Percentiles rank a stretch among this genome's conserved stretches.
Conservation (phyloP, 1,139 yeast genomes). For the Blastobotrys capitulatus region DNA sequence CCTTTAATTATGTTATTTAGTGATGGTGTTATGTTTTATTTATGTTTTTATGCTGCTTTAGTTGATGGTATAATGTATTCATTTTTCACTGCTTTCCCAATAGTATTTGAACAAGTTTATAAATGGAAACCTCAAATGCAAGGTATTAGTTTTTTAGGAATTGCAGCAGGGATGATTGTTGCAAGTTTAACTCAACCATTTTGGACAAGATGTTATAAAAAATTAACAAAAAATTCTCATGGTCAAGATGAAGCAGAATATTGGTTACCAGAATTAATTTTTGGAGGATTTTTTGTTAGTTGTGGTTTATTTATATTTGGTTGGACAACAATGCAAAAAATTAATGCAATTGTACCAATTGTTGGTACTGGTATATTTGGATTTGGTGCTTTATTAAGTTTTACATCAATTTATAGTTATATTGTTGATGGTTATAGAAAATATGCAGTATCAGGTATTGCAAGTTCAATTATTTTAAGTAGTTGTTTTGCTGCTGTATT, state of each 20-base stretch:
- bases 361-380: constrained; percentile 58
- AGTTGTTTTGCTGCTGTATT: constrained; percentile 58
- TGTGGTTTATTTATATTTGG: constrained; percentile 59
- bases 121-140: constrained; percentile 30
- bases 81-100: constrained; percentile 61
- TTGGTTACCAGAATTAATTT: constrained; percentile 45
- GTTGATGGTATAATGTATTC: constrained; percentile 54
- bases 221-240: constrained; percentile 22
- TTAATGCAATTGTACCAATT: constrained; percentile 80
- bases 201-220: constrained; percentile 17
- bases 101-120: constrained; percentile 46
- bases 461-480: constrained; percentile 59
- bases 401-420: constrained; percentile 44
- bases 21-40: constrained; percentile 6
- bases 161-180: constrained; percentile 8
- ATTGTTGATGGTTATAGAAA: constrained; percentile 48
- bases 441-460: constrained; percentile 61
- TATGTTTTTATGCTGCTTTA: constrained; percentile 25
- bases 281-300: constrained; percentile 44
- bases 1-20: constrained; percentile 7
- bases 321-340: constrained; percentile 58
- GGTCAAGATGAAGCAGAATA: constrained; percentile 38
- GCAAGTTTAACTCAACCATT: constrained; percentile 17
- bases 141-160: constrained; percentile 30
- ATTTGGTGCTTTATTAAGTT: constrained; percentile 47